These are phyloP conservation scores for Neckera pumila DNA, from an alignment of 225 moss, liverwort and hornwort genomes.

Conservation along the genomic window DNA sequence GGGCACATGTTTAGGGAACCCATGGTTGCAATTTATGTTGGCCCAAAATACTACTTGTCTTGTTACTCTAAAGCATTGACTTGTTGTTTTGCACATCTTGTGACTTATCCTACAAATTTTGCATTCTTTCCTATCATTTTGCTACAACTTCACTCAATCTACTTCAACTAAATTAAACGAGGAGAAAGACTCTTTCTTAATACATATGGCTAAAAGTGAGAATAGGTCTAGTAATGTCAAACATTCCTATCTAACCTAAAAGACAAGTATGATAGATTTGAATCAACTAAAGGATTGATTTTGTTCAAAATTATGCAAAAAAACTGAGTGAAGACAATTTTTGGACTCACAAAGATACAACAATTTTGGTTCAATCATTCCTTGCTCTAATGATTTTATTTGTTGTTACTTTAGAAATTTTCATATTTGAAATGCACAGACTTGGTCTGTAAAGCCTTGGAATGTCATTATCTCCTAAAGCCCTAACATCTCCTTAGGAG, in stretches of 20 bases:
- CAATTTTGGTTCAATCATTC: background rate
- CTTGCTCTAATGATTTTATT: background rate
- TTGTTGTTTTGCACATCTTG: background rate
- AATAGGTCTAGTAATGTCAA: background rate
- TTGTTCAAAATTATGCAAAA: background rate
- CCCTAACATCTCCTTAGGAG: fast-evolving
- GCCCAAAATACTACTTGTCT: background rate
- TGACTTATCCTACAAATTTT: background rate
- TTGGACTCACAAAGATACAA: background rate
- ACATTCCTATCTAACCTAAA: background rate
- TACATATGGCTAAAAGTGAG: fast-evolving
- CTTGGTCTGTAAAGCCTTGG: fast-evolving
- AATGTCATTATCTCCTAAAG: background rate
- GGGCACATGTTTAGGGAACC: fast-evolving
- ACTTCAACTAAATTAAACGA: background rate
- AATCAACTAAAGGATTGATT: background rate
- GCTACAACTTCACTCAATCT: background rate
- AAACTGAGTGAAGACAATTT: background rate
- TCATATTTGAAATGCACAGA: fast-evolving
- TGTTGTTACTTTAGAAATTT: background rate
- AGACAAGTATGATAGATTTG: background rate
- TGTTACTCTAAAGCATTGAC: background rate
- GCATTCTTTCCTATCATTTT: background rate
- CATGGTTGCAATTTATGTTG: background rate
- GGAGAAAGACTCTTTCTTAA: fast-evolving